A percentile compares a stretch with the other conserved stretches of the same genome.
These are phyloP conservation scores for Solanum chiquidenum DNA, from an alignment of 257 asterid species.

Conservation along the genomic window DNA sequence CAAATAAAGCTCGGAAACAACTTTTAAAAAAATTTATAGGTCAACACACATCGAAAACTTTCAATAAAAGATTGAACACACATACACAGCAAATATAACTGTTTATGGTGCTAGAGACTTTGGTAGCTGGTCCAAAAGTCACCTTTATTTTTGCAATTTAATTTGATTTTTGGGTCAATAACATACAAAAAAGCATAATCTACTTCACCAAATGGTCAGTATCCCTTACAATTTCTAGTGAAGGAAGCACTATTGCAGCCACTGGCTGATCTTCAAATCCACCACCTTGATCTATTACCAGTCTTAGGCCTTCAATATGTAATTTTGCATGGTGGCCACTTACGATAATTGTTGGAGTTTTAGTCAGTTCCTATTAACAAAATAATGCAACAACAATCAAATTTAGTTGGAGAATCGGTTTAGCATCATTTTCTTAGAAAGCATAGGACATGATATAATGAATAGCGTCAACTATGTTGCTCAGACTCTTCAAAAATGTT, in stretches of 20 bases:
- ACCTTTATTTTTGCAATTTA: not conserved
- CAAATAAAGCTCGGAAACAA: no score
- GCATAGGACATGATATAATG: not conserved
- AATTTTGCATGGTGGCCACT: constrained; percentile 87
- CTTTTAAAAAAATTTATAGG: no score
- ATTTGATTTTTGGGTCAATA: not conserved
- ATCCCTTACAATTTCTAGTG: constrained; percentile 58
- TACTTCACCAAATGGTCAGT: constrained; percentile 27
- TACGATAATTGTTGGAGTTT: constrained; percentile 43
- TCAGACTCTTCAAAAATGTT: not conserved
- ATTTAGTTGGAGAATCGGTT: not conserved
- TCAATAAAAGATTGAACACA: not conserved
- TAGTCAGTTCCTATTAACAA: constrained; percentile 37
- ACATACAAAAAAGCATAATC: not conserved
- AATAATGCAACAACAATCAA: not conserved
- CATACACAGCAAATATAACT: not conserved
- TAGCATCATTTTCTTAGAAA: not conserved
- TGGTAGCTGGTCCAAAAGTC: not conserved
- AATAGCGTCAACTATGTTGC: not conserved
- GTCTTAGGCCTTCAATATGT: constrained; percentile 49
- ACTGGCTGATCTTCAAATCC: constrained; percentile 57
- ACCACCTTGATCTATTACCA: constrained; percentile 78
- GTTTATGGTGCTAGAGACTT: not conserved
- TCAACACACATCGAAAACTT: no score
- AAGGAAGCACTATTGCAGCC: constrained; percentile 77